Evolutionary conservation across 2,329 filamentous ascomycete species (phyloP), one percentile per base, ranked within the genome.

Genomic region (Paecilomyces formosus): DNA sequence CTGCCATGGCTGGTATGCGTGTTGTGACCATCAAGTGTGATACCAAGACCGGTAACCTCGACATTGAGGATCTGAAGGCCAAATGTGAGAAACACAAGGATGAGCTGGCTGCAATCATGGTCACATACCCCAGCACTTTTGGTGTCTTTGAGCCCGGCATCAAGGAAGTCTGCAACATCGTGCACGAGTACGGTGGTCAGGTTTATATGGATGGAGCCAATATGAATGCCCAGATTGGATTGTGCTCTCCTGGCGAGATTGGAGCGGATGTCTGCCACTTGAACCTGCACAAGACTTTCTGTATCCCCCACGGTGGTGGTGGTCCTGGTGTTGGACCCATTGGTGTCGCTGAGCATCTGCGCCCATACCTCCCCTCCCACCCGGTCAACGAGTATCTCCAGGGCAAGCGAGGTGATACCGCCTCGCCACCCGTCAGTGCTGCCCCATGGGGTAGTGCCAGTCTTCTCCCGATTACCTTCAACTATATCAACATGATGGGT

Each of bases 191-290:
- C 70, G 93, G 93, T 56, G 93, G 93, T 9, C 90, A 95, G 71
- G 93, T 97, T 15, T 97, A 97, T 80, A 97, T 97, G 93, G 93
- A 97, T 72, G 93, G 93, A 54, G 93, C 93, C 64, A 97, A 97
- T 79, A 94, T 97, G 91, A 97, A 97, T 71, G 93, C 93, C 18
- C 93, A 97, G 76, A 97, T 97, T 63, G 93, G 93, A 12, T 83
- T 97, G 11, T 96, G 91, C 79, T 96, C 91, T 0, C 93, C 93
- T 1, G 93, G 93, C 45, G 92, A 95, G 73, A 96, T 97, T 65
- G 93, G 93, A 21, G 93, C 93, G 30, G 93, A 97, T 72, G 92
- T 97, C 45, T 97, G 93, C 82, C 93, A 97, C 79, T 81, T 97
- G 60, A 97, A 97, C 76, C 83, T 97, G 50, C 93, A 97, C 85